These are phyloP conservation scores for Mortierella sp. DNA, from an alignment of 371 early-diverging fungal species.

Conservation along the genomic window DNA sequence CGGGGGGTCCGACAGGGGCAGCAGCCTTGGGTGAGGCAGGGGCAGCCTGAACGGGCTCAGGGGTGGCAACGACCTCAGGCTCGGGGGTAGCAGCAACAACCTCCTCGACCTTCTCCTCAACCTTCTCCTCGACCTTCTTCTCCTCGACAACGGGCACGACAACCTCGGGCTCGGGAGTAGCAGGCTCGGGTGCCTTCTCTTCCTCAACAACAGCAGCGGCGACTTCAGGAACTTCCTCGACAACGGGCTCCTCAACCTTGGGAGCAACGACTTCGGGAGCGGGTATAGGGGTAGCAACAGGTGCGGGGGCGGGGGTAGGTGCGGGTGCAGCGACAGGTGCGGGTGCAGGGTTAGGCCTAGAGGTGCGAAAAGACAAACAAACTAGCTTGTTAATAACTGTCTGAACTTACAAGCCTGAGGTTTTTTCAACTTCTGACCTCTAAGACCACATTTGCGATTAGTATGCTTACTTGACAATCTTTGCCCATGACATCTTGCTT, in stretches of 20 bases:
- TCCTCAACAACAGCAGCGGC: constrained; percentile 35
- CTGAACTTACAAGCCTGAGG: too few relatives aligned
- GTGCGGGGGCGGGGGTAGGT: constrained; percentile 34
- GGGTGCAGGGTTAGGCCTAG: constrained; percentile 19
- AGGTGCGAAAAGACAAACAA: neutral
- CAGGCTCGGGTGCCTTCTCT: constrained; percentile 9
- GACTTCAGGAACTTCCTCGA: constrained; percentile 40
- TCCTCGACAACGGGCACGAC: constrained; percentile 23
- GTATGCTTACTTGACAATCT: constrained; percentile 74
- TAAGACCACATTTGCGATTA: neutral
- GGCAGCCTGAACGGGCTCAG: constrained; percentile 24
- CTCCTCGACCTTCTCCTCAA: constrained; percentile 46
- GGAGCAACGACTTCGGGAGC: constrained; percentile 23
- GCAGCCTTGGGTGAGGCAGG: constrained; percentile 22
- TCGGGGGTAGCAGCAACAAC: constrained; percentile 14
- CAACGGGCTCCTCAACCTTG: constrained; percentile 40
- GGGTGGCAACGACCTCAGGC: constrained; percentile 17
- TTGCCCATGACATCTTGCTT: constrained; percentile 82
- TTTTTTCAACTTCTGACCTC: neutral
- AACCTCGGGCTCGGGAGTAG: constrained; percentile 6
- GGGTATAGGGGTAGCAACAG: constrained; percentile 44
- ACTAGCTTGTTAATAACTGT: neutral
- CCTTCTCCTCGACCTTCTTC: constrained; percentile 23
- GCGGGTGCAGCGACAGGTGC: constrained; percentile 18
- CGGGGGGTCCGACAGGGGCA: constrained; percentile 60